Base-by-base conservation (phyloP, 2,329 filamentous ascomycete species). In the Chrysosporium keratinophilum region DNA sequence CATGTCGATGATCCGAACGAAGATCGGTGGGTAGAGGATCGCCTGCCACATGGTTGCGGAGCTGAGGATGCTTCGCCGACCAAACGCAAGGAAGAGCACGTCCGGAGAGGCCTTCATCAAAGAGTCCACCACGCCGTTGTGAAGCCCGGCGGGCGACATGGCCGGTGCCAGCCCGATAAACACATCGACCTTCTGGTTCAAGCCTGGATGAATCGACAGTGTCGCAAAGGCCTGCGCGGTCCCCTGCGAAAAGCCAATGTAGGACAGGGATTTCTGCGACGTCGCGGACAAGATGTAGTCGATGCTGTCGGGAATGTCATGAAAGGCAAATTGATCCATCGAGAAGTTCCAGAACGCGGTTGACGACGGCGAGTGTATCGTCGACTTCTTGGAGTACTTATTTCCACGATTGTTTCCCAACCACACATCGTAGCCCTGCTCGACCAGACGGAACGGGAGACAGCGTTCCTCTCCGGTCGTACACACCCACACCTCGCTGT, bases 31-130 rank as follows among this genome's bases (percentile, higher is more conserved):
- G 65, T 97, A 97, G 2, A 98, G 76, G 44, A 98, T 84, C 1
- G 88, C 88, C 69, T 97, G 89, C 93, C 93, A 98, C 84, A 96
- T 95, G 7, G 89, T 94, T 1, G 91, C 86, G 1, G 88, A 95
- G 63, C 87, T 88, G 9, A 98, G 80, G 56, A 98, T 95, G 12
- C 88, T 91, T 47, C 88, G 84, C 20, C 91, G 81, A 12, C 93
- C 93, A 65, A 98, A 98, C 17, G 95, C 83, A 19, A 98, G 81
- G 69, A 89, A 98, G 9, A 98, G 74, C 1, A 97, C 84, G 60
- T 95, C 85, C 0, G 93, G 93, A 4, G 90, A 96, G 0, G 93
- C 86, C 67, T 95, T 97, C 68, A 95, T 83, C 15, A 98, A 81
- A 0, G 90, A 87, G 71, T 96, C 89, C 28, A 97, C 93, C 23